These are phyloP conservation scores for Pleurotus ostreatus DNA, from an alignment of 768 basidiomycete species.

Conservation along the genomic window DNA sequence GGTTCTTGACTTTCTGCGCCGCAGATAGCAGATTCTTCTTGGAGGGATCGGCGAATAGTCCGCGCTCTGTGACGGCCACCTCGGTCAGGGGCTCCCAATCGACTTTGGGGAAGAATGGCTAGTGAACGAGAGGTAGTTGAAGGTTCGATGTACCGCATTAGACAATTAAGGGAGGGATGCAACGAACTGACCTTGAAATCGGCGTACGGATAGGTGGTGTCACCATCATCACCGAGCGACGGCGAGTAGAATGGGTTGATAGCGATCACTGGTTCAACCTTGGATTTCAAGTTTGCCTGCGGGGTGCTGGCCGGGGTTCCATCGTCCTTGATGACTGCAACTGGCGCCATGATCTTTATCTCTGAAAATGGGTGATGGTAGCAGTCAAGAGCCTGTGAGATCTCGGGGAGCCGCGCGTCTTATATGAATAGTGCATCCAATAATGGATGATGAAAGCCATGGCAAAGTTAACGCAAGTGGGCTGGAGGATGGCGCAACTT, in stretches of 20 bases:
- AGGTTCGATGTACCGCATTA: background rate
- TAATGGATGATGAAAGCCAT: background rate
- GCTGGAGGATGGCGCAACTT: constrained; percentile 2
- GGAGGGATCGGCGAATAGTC: constrained; percentile 59
- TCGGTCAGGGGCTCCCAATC: constrained; percentile 62
- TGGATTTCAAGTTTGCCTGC: constrained; percentile 9
- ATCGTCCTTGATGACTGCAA: constrained; percentile 14
- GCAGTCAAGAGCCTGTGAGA: background rate
- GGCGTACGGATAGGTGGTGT: constrained; percentile 49
- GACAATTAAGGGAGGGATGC: background rate
- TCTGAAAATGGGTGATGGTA: constrained; percentile 1
- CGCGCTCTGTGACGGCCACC: constrained; percentile 61
- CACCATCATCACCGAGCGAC: constrained; percentile 42
- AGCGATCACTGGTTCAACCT: constrained; percentile 19
- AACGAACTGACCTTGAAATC: constrained; percentile 49
- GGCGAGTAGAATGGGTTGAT: constrained; percentile 73
- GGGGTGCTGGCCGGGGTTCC: background rate
- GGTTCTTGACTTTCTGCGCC: constrained; percentile 61
- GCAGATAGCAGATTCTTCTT: constrained; percentile 64
- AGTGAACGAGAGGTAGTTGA: background rate
- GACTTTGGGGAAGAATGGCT: constrained; percentile 65
- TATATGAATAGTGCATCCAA: background rate
- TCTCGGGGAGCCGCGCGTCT: background rate
- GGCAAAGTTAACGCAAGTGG: background rate
- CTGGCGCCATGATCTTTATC: constrained; percentile 15